Conservation (phyloP, 768 basidiomycete genomes). For the Jaapia argillacea region DNA sequence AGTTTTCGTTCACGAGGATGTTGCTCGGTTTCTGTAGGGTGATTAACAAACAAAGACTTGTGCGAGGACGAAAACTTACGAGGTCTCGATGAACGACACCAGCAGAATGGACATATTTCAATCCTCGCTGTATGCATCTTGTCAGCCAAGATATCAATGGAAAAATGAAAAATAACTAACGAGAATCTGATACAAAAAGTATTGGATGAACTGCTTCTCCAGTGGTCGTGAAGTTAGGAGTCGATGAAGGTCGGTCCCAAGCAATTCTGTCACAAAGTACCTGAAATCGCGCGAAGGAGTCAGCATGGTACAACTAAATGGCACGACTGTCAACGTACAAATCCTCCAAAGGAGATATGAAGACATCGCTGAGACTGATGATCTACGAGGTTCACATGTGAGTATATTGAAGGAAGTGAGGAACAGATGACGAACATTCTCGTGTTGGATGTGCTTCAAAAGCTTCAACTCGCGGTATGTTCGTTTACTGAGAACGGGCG, state of each 20-base stretch:
- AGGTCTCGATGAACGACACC: constrained; percentile 98
- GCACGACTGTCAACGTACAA: constrained; percentile 39
- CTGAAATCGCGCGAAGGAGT: constrained; percentile 30
- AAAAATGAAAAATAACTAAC: constrained; percentile 32
- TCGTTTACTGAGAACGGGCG: constrained; percentile 94
- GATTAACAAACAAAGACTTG: constrained; percentile 3
- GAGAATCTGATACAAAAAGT: constrained; percentile 98
- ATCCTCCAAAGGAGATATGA: constrained; percentile 99
- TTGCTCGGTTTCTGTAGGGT: constrained; percentile 86
- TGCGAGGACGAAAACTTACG: constrained; percentile 32
- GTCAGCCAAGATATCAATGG: not conserved
- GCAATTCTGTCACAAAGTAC: constrained; percentile 97
- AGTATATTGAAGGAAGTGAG: constrained; percentile 2
- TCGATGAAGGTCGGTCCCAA: constrained; percentile 97
- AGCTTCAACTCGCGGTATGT: constrained; percentile 98
- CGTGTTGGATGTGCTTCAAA: constrained; percentile 96
- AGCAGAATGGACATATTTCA: constrained; percentile 99
- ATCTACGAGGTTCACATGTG: constrained; percentile 42
- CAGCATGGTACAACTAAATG: constrained; percentile 2
- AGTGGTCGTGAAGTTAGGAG: constrained; percentile 92
- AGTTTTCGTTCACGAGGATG: constrained; percentile 99
- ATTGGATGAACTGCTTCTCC: constrained; percentile 99
- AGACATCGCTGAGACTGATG: constrained; percentile 97
- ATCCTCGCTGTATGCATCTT: constrained; percentile 55
- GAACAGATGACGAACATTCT: constrained; percentile 58